Percentiles rank a stretch among this genome's conserved stretches.
Conservation (phyloP, 1,284 basidiomycete species). For the Puccinia polysora region DNA sequence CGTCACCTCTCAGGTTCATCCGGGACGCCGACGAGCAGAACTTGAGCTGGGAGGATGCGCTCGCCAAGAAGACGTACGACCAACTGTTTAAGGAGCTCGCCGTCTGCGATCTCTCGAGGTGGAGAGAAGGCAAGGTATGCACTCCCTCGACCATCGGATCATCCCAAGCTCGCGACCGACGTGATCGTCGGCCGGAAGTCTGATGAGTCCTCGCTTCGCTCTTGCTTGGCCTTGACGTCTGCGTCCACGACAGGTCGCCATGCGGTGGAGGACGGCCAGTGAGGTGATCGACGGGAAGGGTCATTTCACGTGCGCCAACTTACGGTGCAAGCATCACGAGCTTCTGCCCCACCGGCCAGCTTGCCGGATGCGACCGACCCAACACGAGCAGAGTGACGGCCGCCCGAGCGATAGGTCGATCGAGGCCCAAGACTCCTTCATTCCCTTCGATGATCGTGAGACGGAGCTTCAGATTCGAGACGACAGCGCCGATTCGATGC, state of each 20-base stretch:
- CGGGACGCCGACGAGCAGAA: slow-evolving; percentile 37
- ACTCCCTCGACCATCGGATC: neutral
- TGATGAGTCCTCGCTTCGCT: neutral
- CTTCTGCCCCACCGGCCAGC: no score
- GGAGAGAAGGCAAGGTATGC: slow-evolving; percentile 43
- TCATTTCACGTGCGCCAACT: slow-evolving; percentile 34
- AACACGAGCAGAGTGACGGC: no score
- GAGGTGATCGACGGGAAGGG: slow-evolving; percentile 43
- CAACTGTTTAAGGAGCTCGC: slow-evolving; percentile 43
- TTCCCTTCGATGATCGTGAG: slow-evolving; percentile 15
- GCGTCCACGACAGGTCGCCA: slow-evolving; percentile 13
- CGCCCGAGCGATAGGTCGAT: no score
- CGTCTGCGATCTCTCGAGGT: slow-evolving; percentile 37
- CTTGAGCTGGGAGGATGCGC: slow-evolving; percentile 39
- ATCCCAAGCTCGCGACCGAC: neutral
- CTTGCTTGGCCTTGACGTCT: neutral
- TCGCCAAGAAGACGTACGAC: slow-evolving; percentile 42
- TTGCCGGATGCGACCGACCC: no score
- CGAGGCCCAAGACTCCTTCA: slow-evolving; percentile 25
- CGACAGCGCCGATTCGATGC: neutral
- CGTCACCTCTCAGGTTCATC: slow-evolving; percentile 26
- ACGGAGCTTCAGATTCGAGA: no score
- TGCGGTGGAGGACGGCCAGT: slow-evolving; percentile 41
- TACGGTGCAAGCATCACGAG: slow-evolving; percentile 36
- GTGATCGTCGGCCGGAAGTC: no score